Evolutionary conservation across 805 yeast genomes (phyloP), one percentile per base, ranked within the genome.

Genomic region (Yarrowia deformans): DNA sequence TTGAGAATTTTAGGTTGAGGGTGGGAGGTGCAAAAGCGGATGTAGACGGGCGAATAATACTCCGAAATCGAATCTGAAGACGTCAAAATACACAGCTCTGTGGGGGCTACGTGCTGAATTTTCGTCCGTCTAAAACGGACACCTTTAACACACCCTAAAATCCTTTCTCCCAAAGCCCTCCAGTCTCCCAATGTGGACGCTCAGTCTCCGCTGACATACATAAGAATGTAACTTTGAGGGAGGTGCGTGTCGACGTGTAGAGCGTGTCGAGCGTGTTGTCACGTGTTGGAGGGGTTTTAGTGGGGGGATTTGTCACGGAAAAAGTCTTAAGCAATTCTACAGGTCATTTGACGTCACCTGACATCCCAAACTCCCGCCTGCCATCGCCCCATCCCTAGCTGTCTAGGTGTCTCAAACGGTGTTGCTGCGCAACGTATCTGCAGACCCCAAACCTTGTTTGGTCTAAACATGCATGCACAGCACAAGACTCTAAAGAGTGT

Each of bases 201-300:
- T 34, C 37, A 23, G 37, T n/a, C n/a, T 14, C n/a, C 34, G 6
- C 16, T 34, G 40, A 54, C 60, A 14, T 39, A 54, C 60, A 54
- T 54, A 54, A 54, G 60, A 54, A 54, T 54, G 60, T 54, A 54
- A 54, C 60, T 54, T 54, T 54, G 60, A 54, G 60, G 60, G 60
- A 54, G 60, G 60, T 54, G 60, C 60, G 60, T 54, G 60, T 39
- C 19, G 60, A 54, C 60, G 60, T 54, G 60, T 39, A 13, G 58
- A 52, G 13, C 58, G 58, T 32, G 58, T 52, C 12, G 43, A 40
- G 37, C 37, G 37, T 9, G 37, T 34, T 34, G n/a, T 4, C 14
- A 8, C 60, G 60, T 54, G 60, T 37, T n/a, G 1, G 6, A 1
- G 56, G 14, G 3, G 9, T 1, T 8, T 8, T 1, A 2, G 35